phyloP scores from a whole-genome alignment of 352 stramenopile species.

The Globisporangium nagaii region DNA sequence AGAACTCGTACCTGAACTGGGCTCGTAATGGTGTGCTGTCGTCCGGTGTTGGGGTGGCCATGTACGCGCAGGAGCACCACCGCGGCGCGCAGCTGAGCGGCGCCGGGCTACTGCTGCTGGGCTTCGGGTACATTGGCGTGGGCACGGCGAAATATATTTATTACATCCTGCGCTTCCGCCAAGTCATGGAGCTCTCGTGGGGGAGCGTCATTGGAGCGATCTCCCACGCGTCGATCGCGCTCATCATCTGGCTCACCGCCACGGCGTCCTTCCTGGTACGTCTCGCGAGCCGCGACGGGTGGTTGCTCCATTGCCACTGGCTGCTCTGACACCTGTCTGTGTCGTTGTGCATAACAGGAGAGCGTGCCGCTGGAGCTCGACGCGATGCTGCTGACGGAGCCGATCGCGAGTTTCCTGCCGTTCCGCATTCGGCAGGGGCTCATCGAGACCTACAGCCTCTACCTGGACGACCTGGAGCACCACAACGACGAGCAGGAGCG shows the following conservation, averaged over 20 bases:
- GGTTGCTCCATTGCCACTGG: too few relatives aligned
- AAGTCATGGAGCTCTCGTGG: constrained; percentile 85
- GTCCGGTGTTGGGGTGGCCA: constrained; percentile 75
- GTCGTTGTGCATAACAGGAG: constrained; percentile 39
- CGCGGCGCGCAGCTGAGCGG: constrained; percentile 78
- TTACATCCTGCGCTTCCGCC: constrained; percentile 85
- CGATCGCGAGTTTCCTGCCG: constrained; percentile 71
- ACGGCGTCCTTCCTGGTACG: constrained; percentile 81
- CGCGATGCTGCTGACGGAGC: constrained; percentile 79
- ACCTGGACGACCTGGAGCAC: constrained; percentile 82
- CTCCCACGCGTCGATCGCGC: constrained; percentile 72
- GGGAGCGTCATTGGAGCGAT: constrained; percentile 77
- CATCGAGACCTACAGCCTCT: constrained; percentile 86
- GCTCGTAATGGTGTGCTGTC: constrained; percentile 80
- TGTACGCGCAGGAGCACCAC: constrained; percentile 88
- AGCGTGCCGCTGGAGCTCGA: constrained; percentile 81
- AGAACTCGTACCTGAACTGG: constrained; percentile 88
- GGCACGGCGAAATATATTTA: constrained; percentile 88
- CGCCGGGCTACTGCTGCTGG: constrained; percentile 68
- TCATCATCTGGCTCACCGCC: constrained; percentile 83
- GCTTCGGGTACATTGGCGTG: constrained; percentile 86
- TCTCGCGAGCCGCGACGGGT: too few relatives aligned
- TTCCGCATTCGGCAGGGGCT: constrained; percentile 84
- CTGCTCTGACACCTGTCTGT: not conserved
- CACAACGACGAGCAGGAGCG: constrained; percentile 79